Percentiles rank a stretch among this genome's conserved stretches.
Evolutionary conservation across 371 early-diverging fungal genomes (phyloP).

Genomic region (Rozella allomycis): DNA sequence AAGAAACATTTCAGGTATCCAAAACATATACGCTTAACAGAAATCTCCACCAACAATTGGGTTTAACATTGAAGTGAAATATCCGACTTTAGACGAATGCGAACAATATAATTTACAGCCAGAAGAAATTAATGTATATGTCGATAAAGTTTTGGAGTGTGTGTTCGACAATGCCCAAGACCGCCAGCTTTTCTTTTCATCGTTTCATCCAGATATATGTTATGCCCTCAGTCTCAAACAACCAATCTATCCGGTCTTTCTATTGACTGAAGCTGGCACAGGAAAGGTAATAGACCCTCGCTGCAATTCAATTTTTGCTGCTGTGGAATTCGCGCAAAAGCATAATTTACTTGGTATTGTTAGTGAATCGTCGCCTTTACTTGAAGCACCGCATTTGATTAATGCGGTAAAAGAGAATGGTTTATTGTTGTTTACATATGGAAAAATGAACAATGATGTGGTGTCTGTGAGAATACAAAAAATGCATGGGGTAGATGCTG

Average conservation of each 20-base stretch:
- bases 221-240: conserved; percentile 54
- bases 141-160: conserved; percentile 57
- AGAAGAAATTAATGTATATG: conserved; percentile 62
- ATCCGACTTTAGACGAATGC: conserved; percentile 73
- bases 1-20: conserved; percentile 42
- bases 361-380: conserved; percentile 44
- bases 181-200: conserved; percentile 71
- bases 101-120: conserved; percentile 35
- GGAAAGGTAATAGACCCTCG: conserved; percentile 49
- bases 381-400: conserved; percentile 53
- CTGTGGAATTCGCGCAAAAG: conserved; percentile 56
- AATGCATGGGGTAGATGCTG: conserved; percentile 65
- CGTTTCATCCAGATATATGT: conserved; percentile 80
- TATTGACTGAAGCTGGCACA: conserved; percentile 70
- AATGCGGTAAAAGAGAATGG: conserved; percentile 44
- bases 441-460: conserved; percentile 51
- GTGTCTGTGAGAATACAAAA: conserved; percentile 46
- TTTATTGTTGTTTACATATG: conserved; percentile 65
- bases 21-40: conserved; percentile 4
- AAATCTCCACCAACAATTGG: conserved; percentile 52
- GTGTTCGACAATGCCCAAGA: conserved; percentile 42
- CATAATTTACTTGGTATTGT: conserved; percentile 63
- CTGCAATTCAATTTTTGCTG: conserved; percentile 57
- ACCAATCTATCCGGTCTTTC: conserved; percentile 51
- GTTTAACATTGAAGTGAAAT: conserved; percentile 92